phyloP scores from a whole-genome alignment of 2,329 filamentous ascomycete species.

The Alternaria arbusti region DNA sequence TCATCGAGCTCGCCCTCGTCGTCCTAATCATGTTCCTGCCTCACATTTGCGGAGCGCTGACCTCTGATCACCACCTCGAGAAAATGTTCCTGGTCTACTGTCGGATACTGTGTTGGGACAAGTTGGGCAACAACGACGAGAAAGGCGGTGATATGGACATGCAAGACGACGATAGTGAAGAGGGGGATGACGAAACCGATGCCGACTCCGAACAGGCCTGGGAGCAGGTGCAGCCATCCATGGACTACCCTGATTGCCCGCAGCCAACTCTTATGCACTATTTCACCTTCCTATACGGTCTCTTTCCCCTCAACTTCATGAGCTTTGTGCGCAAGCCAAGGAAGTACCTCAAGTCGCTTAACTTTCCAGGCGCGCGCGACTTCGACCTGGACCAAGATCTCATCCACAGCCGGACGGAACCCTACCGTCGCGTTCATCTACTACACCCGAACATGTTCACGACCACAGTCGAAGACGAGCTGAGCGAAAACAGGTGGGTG shows the following conservation, averaged over 20 bases:
- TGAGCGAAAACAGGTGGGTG: slow-evolving; percentile 79
- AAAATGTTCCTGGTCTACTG: slow-evolving; percentile 83
- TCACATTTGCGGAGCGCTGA: slow-evolving; percentile 76
- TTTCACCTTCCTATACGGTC: slow-evolving; percentile 81
- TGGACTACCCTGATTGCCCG: slow-evolving; percentile 60
- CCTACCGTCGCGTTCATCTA: slow-evolving; percentile 74
- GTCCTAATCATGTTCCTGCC: slow-evolving; percentile 82
- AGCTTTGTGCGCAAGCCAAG: slow-evolving; percentile 84
- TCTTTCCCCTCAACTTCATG: slow-evolving; percentile 87
- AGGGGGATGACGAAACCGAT: slow-evolving; percentile 46
- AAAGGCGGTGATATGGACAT: slow-evolving; percentile 5
- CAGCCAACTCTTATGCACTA: slow-evolving; percentile 75
- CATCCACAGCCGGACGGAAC: slow-evolving; percentile 76
- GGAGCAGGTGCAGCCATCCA: slow-evolving; percentile 68
- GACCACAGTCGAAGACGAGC: slow-evolving; percentile 78
- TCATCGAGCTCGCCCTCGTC: slow-evolving; percentile 76
- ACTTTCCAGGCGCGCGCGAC: slow-evolving; percentile 72
- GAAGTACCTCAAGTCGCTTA: slow-evolving; percentile 75
- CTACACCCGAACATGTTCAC: slow-evolving; percentile 86
- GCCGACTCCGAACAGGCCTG: slow-evolving; percentile 55
- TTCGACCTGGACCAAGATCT: slow-evolving; percentile 80
- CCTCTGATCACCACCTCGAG: slow-evolving; percentile 66
- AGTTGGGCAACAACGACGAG: slow-evolving; percentile 47
- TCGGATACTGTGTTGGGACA: slow-evolving; percentile 79
- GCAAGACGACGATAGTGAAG: slow-evolving; percentile 37